These are phyloP conservation scores for Geotrichum cucujoidarum DNA, from an alignment of 1,139 yeast species.

Conservation along the genomic window DNA sequence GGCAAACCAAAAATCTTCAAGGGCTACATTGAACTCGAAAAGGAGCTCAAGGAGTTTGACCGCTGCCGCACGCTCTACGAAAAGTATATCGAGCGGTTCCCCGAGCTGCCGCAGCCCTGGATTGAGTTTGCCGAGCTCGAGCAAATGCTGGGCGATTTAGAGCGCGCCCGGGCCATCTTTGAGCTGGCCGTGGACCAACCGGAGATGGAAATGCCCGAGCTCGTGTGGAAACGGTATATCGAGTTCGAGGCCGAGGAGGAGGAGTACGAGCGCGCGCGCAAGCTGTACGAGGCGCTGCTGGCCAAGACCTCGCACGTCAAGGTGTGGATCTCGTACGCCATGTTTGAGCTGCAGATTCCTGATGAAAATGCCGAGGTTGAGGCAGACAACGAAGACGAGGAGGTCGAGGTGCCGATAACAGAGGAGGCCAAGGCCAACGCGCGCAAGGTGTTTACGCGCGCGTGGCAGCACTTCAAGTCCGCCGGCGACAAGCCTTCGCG, in stretches of 20 bases:
- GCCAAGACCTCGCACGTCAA: conserved; percentile 38
- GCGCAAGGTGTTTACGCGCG: conserved; percentile 54
- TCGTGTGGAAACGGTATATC: conserved; percentile 49
- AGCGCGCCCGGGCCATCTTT: conserved; percentile 59
- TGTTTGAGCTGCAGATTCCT: conserved; percentile 68
- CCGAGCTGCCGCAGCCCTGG: conserved; percentile 47
- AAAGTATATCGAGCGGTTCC: conserved; percentile 55
- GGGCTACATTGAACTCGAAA: conserved; percentile 59
- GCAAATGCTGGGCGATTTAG: conserved; percentile 60
- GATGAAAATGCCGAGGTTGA: conserved; percentile 35
- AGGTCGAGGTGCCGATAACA: conserved; percentile 46
- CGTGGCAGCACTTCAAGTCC: conserved; percentile 45
- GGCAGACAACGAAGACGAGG: conserved; percentile 46
- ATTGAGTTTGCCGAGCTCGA: conserved; percentile 65
- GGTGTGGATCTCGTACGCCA: conserved; percentile 64
- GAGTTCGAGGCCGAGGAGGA: conserved; percentile 57
- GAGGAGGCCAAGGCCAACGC: conserved; percentile 51
- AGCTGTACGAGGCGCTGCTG: conserved; percentile 46
- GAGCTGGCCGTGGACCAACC: conserved; percentile 45
- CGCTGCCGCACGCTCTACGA: conserved; percentile 71
- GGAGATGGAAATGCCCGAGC: conserved; percentile 37
- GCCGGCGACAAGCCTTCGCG: conserved; percentile 38
- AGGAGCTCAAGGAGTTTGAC: conserved; percentile 43
- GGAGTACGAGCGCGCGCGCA: conserved; percentile 54
- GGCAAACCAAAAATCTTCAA: conserved; percentile 53